These are phyloP conservation scores for Penicillium nucicola DNA, from an alignment of 495 filamentous ascomycete genomes.

Conservation along the genomic window DNA sequence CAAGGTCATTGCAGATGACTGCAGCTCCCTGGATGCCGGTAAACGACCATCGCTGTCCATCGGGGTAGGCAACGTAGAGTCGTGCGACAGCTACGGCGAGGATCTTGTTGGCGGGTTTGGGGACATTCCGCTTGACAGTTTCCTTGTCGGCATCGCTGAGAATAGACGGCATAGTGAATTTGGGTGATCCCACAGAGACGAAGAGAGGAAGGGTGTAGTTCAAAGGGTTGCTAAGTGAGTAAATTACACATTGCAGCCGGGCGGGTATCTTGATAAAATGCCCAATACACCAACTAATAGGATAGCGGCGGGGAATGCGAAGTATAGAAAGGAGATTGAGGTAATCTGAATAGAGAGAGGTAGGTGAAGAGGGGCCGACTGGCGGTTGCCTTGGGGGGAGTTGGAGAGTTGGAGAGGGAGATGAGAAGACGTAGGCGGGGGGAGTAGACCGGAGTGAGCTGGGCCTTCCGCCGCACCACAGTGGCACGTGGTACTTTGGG, in stretches of 20 bases:
- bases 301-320: background rate
- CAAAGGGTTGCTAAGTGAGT: slow-evolving; percentile 9
- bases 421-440: slow-evolving; percentile 14
- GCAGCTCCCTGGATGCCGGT: slow-evolving; percentile 90
- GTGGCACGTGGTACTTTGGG: slow-evolving; percentile 21
- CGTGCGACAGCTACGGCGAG: slow-evolving; percentile 87
- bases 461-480: slow-evolving; percentile 9
- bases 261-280: slow-evolving; percentile 9
- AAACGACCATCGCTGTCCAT: slow-evolving; percentile 84
- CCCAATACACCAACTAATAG: slow-evolving; percentile 15
- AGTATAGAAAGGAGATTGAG: background rate
- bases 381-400: slow-evolving; percentile 24
- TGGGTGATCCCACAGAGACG: slow-evolving; percentile 3
- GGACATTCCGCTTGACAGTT: slow-evolving; percentile 85
- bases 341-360: background rate
- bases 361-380: slow-evolving; percentile 20
- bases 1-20: slow-evolving; percentile 91
- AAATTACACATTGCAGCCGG: slow-evolving; percentile 34
- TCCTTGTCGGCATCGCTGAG: slow-evolving; percentile 89
- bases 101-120: slow-evolving; percentile 93
- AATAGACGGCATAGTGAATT: slow-evolving; percentile 73
- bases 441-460: slow-evolving; percentile 19
- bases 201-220: slow-evolving; percentile 7
- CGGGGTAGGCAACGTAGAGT: slow-evolving; percentile 90
- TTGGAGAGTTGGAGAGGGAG: slow-evolving; percentile 6